A percentile compares a stretch with the other conserved stretches of the same genome.
Evolutionary conservation across 495 filamentous ascomycete genomes (phyloP).

Genomic region (Aspergillus haitiensis): DNA sequence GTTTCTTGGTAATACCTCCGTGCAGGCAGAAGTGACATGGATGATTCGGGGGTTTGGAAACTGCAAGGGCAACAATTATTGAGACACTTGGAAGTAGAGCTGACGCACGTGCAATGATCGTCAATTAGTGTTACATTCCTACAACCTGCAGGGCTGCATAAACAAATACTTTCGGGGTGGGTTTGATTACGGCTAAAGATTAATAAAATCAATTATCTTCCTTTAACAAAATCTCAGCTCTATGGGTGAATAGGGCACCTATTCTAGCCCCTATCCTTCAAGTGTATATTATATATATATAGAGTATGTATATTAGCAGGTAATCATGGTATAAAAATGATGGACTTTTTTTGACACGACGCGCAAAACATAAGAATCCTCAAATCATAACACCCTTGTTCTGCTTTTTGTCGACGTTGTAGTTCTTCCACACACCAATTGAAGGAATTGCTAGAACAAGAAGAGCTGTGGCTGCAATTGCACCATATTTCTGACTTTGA

Average conservation of each 20-base stretch:
- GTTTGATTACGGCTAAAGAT: too few species aligned
- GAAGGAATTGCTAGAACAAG: constrained; percentile 39
- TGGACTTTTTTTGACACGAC: background rate
- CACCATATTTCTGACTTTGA: constrained; percentile 57
- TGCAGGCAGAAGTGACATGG: constrained; percentile 46
- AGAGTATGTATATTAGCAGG: background rate
- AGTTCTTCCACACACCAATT: constrained; percentile 47
- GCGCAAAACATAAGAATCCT: background rate
- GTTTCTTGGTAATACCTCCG: constrained; percentile 34
- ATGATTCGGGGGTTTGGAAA: background rate
- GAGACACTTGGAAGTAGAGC: background rate
- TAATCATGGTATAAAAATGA: background rate
- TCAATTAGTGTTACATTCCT: background rate
- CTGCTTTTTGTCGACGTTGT: constrained; percentile 46
- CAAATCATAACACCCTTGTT: constrained; percentile 47
- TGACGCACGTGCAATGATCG: constrained; percentile 4
- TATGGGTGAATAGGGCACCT: too few species aligned
- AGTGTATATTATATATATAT: background rate
- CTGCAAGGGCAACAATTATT: constrained; percentile 3
- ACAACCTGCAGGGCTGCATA: background rate
- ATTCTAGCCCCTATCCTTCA: too few species aligned
- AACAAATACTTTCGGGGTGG: too few species aligned
- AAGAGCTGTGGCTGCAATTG: constrained; percentile 53
- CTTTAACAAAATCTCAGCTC: too few species aligned
- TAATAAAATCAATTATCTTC: too few species aligned